Percentiles rank a stretch among this genome's conserved stretches.
These are phyloP conservation scores for Paramarasmius palmivorus DNA, from an alignment of 1,284 basidiomycete species.

Conservation along the genomic window DNA sequence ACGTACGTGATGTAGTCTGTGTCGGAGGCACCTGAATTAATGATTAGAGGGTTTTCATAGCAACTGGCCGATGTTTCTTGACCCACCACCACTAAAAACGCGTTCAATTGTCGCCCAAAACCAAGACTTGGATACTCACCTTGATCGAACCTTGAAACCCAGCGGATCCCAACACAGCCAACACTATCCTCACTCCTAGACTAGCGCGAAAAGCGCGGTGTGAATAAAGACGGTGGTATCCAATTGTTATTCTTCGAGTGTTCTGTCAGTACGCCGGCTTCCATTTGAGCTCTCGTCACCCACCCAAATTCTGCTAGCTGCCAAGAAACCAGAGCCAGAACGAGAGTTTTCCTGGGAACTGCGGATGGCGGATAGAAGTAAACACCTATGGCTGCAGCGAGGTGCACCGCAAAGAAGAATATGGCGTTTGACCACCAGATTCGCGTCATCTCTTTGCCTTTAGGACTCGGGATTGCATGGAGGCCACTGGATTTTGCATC, in stretches of 20 bases:
- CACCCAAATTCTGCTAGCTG: conserved; percentile 75
- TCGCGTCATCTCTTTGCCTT: conserved; percentile 15
- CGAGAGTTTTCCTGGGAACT: conserved; percentile 46
- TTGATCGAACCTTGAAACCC: conserved; percentile 71
- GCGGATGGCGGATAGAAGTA: conserved; percentile 48
- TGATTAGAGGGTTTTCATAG: neutral
- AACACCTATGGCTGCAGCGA: conserved; percentile 58
- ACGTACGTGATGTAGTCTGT: conserved; percentile 74
- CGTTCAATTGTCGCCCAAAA: conserved; percentile 12
- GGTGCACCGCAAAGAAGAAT: conserved; percentile 67
- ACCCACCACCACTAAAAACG: conserved; percentile 49
- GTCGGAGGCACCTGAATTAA: conserved; percentile 63
- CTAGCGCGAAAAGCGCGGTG: conserved; percentile 70
- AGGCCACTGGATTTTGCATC: neutral
- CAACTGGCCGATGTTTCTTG: neutral
- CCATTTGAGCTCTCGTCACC: conserved; percentile 24
- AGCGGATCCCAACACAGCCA: conserved; percentile 69
- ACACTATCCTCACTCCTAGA: conserved; percentile 51
- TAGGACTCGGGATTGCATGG: neutral
- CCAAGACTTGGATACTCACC: conserved; percentile 37
- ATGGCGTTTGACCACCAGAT: conserved; percentile 73
- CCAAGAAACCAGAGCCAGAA: conserved; percentile 61
- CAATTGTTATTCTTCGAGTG: conserved; percentile 60
- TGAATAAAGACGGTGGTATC: conserved; percentile 78
- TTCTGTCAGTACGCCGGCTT: neutral